Base-by-base conservation (phyloP, 441 rosid genomes). In the Croton setiger region DNA sequence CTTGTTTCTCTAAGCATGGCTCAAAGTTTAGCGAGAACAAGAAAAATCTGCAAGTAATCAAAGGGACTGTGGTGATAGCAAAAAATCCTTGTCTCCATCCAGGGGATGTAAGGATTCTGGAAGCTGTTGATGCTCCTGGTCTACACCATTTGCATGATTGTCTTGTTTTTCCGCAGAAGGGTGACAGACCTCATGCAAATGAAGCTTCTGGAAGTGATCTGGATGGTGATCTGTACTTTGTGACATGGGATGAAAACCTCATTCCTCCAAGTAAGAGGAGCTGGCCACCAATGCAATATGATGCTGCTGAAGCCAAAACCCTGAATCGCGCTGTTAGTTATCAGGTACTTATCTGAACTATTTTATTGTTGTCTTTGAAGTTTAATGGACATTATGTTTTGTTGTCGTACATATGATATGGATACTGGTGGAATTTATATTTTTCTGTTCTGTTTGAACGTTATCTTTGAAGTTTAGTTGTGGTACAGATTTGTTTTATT, bases 121-220 rank as follows among this genome's bases (percentile, higher is more conserved):
- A 94, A 87, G 98, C 98, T 60, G 92, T 94, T 69, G 98, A 94
- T 82, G 80, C 60, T 76, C 92, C 90, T 4, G 81, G 73, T 49
- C 81, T 94, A 57, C 90, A 84, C 79, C 87, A 94, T 81, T 74
- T 94, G 64, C 75, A 84, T 61, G 97, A 92, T 80, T 90, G 97
- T 68, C 85, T 94, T 18, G 80, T 92, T 23, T 92, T 94, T 77
- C 98, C 98, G 60, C 96, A 91, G 70, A 91, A 90, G 59, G 96
- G 98, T 64, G 96, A 87, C 10, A 85, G 98, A 65, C 97, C 97
- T 2, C 98, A 94, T 62, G 47, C 98, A 47, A 75, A 94, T 67
- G 98, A 94, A 84, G 98, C 98, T 75, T 94, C 98, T 53, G 97
- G 97, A 55, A 91, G 97, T 86, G 98, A 94, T 75, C 96, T 94